phyloP scores from a whole-genome alignment of 2,329 filamentous ascomycete genomes.

The Ascochyta clinopodiicola region DNA sequence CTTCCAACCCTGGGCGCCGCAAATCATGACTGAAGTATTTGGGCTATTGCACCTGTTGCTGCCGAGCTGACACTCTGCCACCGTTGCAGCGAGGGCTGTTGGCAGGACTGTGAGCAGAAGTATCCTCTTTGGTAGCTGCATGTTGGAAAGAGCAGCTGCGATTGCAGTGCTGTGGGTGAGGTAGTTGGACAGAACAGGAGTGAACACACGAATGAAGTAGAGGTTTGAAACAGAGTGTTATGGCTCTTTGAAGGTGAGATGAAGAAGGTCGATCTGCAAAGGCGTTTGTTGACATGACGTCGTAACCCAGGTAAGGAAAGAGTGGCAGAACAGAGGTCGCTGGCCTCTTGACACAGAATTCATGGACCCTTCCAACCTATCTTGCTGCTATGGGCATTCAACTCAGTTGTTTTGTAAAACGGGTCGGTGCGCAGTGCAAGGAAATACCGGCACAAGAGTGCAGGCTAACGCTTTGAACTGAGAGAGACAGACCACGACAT shows the following conservation, averaged over 20 bases:
- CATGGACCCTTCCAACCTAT: background rate
- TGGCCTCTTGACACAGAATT: background rate
- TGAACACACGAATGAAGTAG: background rate
- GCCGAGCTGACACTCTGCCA: background rate
- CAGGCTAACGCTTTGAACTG: too few species aligned
- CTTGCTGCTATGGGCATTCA: too few species aligned
- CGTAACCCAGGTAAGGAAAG: background rate
- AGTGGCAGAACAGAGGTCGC: background rate
- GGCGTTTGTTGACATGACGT: background rate
- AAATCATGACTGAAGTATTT: conserved; percentile 1
- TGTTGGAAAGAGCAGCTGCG: background rate
- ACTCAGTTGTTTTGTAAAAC: too few species aligned
- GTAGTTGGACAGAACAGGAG: background rate
- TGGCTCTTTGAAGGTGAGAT: background rate
- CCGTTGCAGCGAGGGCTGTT: background rate
- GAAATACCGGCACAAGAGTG: too few species aligned
- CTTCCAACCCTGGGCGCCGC: background rate
- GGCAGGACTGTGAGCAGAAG: background rate
- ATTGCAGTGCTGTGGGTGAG: too few species aligned
- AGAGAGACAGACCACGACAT: too few species aligned
- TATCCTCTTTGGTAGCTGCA: background rate
- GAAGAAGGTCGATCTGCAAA: background rate
- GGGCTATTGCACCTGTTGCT: conserved; percentile 6
- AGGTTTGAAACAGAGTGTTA: background rate
- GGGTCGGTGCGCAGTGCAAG: too few species aligned